Evolutionary conservation across 331 rosid genomes (phyloP).

Genomic region (Erythrophleum ivorense): DNA sequence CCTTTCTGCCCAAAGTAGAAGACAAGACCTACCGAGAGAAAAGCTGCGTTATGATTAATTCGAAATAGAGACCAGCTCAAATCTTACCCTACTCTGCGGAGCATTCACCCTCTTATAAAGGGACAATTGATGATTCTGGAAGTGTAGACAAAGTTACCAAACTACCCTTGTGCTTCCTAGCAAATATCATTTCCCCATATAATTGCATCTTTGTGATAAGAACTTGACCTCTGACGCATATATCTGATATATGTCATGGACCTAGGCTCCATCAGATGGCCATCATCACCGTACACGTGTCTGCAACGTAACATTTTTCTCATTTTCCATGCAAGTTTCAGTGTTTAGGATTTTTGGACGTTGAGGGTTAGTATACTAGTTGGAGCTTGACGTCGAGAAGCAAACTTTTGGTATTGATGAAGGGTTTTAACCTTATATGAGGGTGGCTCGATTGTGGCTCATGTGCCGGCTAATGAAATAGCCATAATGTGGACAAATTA

Average conservation of each 20-base stretch:
- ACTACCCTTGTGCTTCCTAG: constrained; percentile 41
- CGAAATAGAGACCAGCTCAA: constrained; percentile 32
- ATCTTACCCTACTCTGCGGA: constrained; percentile 40
- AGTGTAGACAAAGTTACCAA: constrained; percentile 36
- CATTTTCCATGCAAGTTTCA: constrained; percentile 12
- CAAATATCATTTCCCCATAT: constrained; percentile 21
- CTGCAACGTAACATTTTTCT: neutral
- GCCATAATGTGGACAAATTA: constrained; percentile 20
- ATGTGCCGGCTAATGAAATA: constrained; percentile 53
- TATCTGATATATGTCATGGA: neutral
- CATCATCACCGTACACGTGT: constrained; percentile 65
- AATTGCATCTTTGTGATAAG: constrained; percentile 27
- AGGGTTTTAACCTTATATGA: constrained; percentile 37
- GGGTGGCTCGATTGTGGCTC: constrained; percentile 7
- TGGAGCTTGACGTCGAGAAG: constrained; percentile 4
- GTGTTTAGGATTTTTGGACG: constrained; percentile 15
- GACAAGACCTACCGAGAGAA: constrained; percentile 27
- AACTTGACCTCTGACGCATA: constrained; percentile 5
- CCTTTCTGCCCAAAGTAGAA: constrained; percentile 7
- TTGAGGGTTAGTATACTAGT: constrained; percentile 9
- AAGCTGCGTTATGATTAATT: constrained; percentile 8
- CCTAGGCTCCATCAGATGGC: constrained; percentile 41
- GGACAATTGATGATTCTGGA: constrained; percentile 21
- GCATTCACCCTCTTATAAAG: constrained; percentile 46
- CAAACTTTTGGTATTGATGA: constrained; percentile 46